These are phyloP conservation scores for Aphanomyces astaci DNA, from an alignment of 352 stramenopile genomes.

Conservation along the genomic window DNA sequence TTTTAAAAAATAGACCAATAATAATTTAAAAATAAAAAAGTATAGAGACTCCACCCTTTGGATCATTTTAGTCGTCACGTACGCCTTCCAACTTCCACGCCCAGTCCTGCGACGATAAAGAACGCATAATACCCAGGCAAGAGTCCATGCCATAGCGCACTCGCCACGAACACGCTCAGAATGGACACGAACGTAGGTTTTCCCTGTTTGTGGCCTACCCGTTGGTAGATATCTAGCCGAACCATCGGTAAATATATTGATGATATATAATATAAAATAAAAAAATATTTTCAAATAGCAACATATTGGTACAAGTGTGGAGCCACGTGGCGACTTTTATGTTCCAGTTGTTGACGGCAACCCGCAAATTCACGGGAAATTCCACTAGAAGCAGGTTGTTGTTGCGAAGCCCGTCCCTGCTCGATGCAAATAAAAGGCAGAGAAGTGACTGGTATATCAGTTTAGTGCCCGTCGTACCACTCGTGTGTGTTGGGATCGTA, in stretches of 20 bases:
- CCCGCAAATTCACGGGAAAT: slow-evolving; percentile 76
- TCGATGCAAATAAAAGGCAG: neutral
- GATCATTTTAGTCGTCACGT: slow-evolving; percentile 24
- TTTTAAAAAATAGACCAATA: neutral
- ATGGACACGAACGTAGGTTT: slow-evolving; percentile 65
- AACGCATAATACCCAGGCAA: slow-evolving; percentile 84
- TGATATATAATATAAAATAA: too few species aligned
- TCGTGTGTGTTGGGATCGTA: neutral
- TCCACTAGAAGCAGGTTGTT: slow-evolving; percentile 80
- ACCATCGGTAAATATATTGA: too few species aligned
- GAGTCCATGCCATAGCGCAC: slow-evolving; percentile 79
- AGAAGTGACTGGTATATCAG: too few species aligned
- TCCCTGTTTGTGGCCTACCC: slow-evolving; percentile 66
- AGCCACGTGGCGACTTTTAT: slow-evolving; percentile 79
- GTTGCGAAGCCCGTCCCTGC: slow-evolving; percentile 79
- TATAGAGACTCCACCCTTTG: too few species aligned
- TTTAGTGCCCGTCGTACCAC: neutral
- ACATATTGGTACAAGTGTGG: slow-evolving; percentile 57
- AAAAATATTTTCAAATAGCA: neutral
- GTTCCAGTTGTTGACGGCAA: slow-evolving; percentile 86
- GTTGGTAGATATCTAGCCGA: slow-evolving; percentile 85
- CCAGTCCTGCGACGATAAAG: slow-evolving; percentile 75
- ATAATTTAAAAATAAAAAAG: neutral
- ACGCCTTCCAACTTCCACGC: slow-evolving; percentile 83
- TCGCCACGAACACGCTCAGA: slow-evolving; percentile 73